Evolutionary conservation across 2,329 filamentous ascomycete species (phyloP), one percentile per base, ranked within the genome.

Genomic region (Akanthomyces uredinophilus): DNA sequence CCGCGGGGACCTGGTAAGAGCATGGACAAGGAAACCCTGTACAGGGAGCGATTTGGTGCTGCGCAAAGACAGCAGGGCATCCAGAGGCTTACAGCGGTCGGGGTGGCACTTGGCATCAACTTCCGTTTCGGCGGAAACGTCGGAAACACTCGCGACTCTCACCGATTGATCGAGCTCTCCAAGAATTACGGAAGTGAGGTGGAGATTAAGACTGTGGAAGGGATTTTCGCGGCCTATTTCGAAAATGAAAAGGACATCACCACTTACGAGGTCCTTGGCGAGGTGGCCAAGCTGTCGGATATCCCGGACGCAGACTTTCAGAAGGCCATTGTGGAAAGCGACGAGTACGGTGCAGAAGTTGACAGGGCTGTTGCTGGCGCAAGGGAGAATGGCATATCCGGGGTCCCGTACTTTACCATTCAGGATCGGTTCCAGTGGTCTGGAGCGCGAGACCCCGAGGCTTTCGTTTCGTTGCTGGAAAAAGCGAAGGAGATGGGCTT

Each of bases 321-420:
- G 14, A 70, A 67, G 74, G 74, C 70, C 14, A 74, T 77, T 29
- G 68, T 78, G 14, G 69, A 74, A 41, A 77, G 77, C 65, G 77
- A 76, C n/a, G 82, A 84, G 66, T 86, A 84, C 4, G 74, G 72
- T 20, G 63, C 66, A 5, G 68, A 72, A 44, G 74, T 77, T 4
- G 74, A 77, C 53, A 63, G 66, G 49, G 67, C 70, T 3, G 71
- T 70, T 10, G 60, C 61, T 13, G 64, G 64, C 52, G 73, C 74
- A 3, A 68, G 70, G 51, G 62, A 62, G 32, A 65, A 65, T 1
- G 74, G 73, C 37, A 73, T 93, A 60, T 79, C 76, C 44, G 90
- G 89, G 0, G 89, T 93, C 63, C 90, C 90, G 14, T 85, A 89
- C 69, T 91, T 89, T 72, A 85, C 85, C 5, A 81, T 95, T 61